phyloP scores from a whole-genome alignment of 2,329 filamentous ascomycete species.

The Xylaria sp. region DNA sequence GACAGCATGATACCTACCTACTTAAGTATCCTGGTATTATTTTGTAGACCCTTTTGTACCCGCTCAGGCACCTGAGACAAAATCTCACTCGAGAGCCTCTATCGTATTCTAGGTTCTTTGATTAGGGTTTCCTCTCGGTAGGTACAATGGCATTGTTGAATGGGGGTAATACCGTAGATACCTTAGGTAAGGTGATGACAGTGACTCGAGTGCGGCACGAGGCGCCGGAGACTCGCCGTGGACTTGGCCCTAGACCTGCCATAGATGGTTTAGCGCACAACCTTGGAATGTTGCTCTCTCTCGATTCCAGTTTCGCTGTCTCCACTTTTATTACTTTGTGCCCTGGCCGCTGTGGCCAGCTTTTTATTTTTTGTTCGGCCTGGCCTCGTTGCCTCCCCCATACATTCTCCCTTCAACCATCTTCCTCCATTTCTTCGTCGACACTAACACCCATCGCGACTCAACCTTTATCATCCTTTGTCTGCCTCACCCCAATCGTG shows the following conservation, averaged over 20 bases:
- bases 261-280: background rate
- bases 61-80: no score
- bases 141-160: no score
- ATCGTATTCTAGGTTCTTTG: no score
- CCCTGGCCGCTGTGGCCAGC: conserved; percentile 16
- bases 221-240: background rate
- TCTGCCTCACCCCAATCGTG: conserved; percentile 16
- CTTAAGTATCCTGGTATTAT: no score
- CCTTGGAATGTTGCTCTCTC: background rate
- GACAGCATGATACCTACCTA: no score
- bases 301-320: background rate
- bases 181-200: no score
- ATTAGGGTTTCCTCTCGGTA: no score
- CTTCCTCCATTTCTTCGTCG: background rate
- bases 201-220: no score
- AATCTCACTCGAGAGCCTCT: no score
- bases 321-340: conserved; percentile 8
- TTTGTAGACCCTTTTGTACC: no score
- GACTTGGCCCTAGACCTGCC: background rate
- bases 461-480: background rate
- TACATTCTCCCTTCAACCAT: background rate
- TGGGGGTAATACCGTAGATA: no score
- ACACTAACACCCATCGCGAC: conserved; percentile 18
- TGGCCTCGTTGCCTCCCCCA: conserved; percentile 1
- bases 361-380: conserved; percentile 19